Percentiles rank a stretch among this genome's conserved stretches.
phyloP scores from a whole-genome alignment of 1,284 basidiomycete species.

The Rhodotorula sp. region DNA sequence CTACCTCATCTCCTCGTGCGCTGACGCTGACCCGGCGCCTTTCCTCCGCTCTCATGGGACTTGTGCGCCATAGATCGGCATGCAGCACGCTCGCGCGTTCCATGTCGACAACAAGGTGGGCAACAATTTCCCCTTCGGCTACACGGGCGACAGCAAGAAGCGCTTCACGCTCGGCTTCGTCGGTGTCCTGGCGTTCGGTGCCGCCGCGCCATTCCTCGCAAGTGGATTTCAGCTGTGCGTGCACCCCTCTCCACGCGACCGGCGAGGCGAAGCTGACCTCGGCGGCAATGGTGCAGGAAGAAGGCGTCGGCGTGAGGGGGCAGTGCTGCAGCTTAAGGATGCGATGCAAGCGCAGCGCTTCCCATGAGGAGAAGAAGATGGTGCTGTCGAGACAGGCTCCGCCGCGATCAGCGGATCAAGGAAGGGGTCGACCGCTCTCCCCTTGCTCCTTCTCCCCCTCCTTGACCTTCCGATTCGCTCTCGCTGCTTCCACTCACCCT shows the following conservation, averaged over 20 bases:
- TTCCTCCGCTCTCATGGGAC: no score
- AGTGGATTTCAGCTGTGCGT: neutral
- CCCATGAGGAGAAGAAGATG: no score
- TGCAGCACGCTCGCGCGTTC: neutral
- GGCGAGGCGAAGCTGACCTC: no score
- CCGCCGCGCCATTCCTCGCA: conserved; percentile 1
- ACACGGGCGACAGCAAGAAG: conserved; percentile 1
- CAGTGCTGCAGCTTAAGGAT: neutral
- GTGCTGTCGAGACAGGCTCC: neutral
- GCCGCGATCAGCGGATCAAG: neutral
- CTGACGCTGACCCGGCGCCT: neutral
- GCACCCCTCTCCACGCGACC: no score
- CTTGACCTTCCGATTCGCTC: no score
- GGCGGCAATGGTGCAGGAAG: neutral
- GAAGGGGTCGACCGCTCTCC: neutral
- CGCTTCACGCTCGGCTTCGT: conserved; percentile 10
- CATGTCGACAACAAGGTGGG: conserved; percentile 4
- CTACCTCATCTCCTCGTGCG: no score
- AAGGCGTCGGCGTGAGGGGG: neutral
- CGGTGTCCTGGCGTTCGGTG: neutral
- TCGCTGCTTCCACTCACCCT: no score
- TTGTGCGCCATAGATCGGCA: neutral
- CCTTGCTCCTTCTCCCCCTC: no score
- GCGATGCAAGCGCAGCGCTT: no score
- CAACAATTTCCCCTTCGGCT: conserved; percentile 4